phyloP scores from a whole-genome alignment of 2,329 filamentous ascomycete genomes.

The Ophiognomonia clavigignenti-juglandacearum region DNA sequence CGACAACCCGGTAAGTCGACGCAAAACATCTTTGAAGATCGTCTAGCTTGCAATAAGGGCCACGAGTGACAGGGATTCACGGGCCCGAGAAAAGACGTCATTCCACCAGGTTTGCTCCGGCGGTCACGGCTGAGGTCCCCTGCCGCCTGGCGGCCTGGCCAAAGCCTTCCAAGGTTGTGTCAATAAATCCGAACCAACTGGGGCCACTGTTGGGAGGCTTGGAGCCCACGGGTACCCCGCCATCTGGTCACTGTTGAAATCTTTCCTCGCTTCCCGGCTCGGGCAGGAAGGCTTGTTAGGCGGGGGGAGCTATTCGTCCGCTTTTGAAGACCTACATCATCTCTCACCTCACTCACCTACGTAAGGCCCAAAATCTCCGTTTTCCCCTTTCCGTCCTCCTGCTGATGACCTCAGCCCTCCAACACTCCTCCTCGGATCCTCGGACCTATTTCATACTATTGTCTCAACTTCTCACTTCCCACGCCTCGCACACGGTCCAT shows the following conservation, averaged over 20 bases:
- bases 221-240: too few species aligned
- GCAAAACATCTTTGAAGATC: too few species aligned
- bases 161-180: too few species aligned
- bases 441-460: neutral
- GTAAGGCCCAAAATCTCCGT: neutral
- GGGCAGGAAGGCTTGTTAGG: neutral
- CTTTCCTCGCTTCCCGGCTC: neutral
- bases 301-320: neutral
- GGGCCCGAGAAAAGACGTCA: too few species aligned
- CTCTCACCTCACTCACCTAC: neutral
- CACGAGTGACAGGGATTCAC: too few species aligned
- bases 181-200: too few species aligned
- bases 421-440: neutral
- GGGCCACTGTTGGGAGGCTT: too few species aligned
- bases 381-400: neutral
- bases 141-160: too few species aligned
- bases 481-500: neutral
- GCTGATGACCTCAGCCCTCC: neutral
- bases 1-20: too few species aligned
- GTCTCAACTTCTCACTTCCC: neutral
- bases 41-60: too few species aligned
- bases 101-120: too few species aligned
- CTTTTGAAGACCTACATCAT: neutral
- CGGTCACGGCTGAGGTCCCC: too few species aligned
- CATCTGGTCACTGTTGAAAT: neutral